These are phyloP conservation scores for Blastocystis sp. DNA, from an alignment of 352 stramenopile species.

Conservation along the genomic window DNA sequence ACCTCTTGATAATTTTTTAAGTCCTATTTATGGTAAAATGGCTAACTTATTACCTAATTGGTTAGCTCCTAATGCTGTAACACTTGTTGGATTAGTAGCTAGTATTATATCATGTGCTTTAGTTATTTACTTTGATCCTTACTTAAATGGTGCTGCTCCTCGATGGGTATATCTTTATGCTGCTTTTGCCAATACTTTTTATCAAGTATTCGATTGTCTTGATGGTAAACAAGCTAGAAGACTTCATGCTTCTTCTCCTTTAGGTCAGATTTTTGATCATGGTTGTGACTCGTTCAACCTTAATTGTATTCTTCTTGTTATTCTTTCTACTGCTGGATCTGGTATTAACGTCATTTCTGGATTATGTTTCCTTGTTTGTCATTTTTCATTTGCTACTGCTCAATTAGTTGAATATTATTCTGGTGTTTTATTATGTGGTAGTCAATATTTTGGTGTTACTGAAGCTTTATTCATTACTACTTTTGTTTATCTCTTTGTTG, in stretches of 20 bases:
- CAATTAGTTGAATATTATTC: slow-evolving; percentile 24
- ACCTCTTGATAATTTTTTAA: slow-evolving; percentile 22
- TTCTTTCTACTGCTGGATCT: background rate
- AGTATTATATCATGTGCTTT: too few relatives aligned
- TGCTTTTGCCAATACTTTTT: slow-evolving; percentile 51
- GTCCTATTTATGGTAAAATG: slow-evolving; percentile 25
- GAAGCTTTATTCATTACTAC: slow-evolving; percentile 29
- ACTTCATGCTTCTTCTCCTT: slow-evolving; percentile 68
- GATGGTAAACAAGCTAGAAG: slow-evolving; percentile 91
- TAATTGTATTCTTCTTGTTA: slow-evolving; percentile 23
- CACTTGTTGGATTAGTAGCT: slow-evolving; percentile 19
- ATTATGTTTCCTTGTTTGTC: background rate
- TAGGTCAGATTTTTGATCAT: slow-evolving; percentile 95
- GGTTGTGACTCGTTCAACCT: slow-evolving; percentile 44
- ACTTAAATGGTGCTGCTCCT: slow-evolving; percentile 7
- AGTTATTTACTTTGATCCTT: slow-evolving; percentile 46
- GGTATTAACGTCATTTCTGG: background rate
- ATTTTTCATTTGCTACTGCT: slow-evolving; percentile 5
- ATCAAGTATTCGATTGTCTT: slow-evolving; percentile 92
- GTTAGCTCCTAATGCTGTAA: slow-evolving; percentile 31
- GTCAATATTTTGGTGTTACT: slow-evolving; percentile 9
- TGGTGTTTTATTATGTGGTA: slow-evolving; percentile 9
- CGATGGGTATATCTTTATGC: slow-evolving; percentile 53
- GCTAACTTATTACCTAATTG: slow-evolving; percentile 21
- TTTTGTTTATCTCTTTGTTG: too few relatives aligned